These are phyloP conservation scores for Trichoderma polysporum DNA, from an alignment of 2,329 filamentous ascomycete species.

Conservation along the genomic window DNA sequence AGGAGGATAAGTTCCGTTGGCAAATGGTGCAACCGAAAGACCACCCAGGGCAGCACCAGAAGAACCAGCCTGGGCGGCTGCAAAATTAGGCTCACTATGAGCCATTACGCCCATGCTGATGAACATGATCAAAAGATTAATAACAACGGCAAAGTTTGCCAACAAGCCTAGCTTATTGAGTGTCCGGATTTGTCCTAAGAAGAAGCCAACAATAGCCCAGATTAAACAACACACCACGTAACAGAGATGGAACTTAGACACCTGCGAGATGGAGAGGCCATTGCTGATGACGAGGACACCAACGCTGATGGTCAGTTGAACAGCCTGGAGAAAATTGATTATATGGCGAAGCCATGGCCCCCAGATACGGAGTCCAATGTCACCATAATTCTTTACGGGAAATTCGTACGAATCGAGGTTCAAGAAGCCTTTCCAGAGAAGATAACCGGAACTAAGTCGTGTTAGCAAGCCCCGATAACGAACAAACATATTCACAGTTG, in stretches of 20 bases:
- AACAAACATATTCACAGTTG: not conserved
- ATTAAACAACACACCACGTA: conserved; percentile 53
- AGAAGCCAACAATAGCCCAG: conserved; percentile 50
- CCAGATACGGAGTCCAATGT: conserved; percentile 49
- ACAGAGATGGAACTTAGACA: conserved; percentile 50
- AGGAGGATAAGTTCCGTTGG: conserved; percentile 37
- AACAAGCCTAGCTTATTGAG: conserved; percentile 55
- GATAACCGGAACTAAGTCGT: conserved; percentile 40
- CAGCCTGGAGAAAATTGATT: conserved; percentile 48
- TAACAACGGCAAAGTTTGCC: conserved; percentile 55
- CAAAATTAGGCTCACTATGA: conserved; percentile 44
- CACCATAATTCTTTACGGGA: conserved; percentile 47
- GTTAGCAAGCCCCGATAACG: not conserved
- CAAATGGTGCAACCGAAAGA: conserved; percentile 28
- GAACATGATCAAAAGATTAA: conserved; percentile 55
- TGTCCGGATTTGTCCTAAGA: conserved; percentile 56
- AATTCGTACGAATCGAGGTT: conserved; percentile 40
- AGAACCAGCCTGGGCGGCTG: conserved; percentile 28
- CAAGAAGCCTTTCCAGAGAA: conserved; percentile 47
- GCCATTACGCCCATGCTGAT: conserved; percentile 55
- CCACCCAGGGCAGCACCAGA: conserved; percentile 32
- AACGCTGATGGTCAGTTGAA: conserved; percentile 52
- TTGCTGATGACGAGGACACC: conserved; percentile 52
- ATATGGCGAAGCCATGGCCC: conserved; percentile 45
- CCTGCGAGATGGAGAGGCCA: conserved; percentile 55